phyloP scores from a whole-genome alignment of 2,329 filamentous ascomycete genomes.

The Orbilia javanica region DNA sequence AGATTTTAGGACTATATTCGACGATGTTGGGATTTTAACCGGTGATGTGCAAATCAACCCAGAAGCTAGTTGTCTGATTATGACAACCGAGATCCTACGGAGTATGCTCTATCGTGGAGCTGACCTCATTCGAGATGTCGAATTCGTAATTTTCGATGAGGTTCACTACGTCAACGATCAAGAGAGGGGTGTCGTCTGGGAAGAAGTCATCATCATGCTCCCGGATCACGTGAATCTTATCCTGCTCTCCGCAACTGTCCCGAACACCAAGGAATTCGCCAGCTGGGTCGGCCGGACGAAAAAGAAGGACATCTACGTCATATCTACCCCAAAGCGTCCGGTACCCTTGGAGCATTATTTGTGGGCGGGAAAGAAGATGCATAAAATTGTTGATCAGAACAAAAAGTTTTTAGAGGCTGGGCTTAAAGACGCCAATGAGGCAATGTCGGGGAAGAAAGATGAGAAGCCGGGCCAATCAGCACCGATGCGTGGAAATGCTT shows the following conservation, averaged over 20 bases:
- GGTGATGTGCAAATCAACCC: constrained; percentile 98
- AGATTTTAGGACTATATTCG: constrained; percentile 89
- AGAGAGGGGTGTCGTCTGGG: constrained; percentile 94
- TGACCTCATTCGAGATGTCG: constrained; percentile 94
- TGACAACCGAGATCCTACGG: constrained; percentile 97
- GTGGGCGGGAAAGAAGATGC: constrained; percentile 91
- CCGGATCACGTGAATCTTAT: constrained; percentile 97
- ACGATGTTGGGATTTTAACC: constrained; percentile 95
- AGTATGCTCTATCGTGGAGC: constrained; percentile 98
- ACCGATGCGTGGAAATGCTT: constrained; percentile 61
- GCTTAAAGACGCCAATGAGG: constrained; percentile 92
- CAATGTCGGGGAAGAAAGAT: constrained; percentile 85
- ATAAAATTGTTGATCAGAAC: constrained; percentile 93
- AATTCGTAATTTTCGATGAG: constrained; percentile 99
- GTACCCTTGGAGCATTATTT: constrained; percentile 96
- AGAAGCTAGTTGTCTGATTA: constrained; percentile 97
- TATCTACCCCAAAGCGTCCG: constrained; percentile 94
- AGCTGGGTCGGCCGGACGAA: constrained; percentile 99
- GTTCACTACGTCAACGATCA: constrained; percentile 98
- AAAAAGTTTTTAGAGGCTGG: constrained; percentile 84
- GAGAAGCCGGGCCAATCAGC: constrained; percentile 66
- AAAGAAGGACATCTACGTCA: constrained; percentile 98
- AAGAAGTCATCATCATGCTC: constrained; percentile 99
- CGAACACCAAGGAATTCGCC: constrained; percentile 96
- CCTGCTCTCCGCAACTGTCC: constrained; percentile 92